Evolutionary conservation across 176 grass and related monocot species (phyloP).

Genomic region (Microstegium vimineum): DNA sequence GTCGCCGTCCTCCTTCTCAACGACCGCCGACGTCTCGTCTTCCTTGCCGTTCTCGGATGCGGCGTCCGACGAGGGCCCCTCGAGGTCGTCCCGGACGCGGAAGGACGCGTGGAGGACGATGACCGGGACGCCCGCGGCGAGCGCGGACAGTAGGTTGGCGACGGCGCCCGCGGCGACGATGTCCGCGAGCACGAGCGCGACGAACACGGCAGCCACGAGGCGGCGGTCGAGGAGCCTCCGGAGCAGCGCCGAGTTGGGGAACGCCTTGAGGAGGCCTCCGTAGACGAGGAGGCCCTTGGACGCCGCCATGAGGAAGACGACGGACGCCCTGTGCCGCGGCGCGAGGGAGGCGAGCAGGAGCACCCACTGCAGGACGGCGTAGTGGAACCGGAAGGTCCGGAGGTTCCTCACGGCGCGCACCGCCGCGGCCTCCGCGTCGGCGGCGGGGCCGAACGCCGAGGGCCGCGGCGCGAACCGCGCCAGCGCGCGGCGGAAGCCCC

Average conservation of each 20-base stretch:
- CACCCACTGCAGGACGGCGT: constrained; percentile 61
- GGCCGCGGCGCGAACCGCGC: constrained; percentile 58
- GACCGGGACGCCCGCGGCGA: constrained; percentile 46
- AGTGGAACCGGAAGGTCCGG: constrained; percentile 69
- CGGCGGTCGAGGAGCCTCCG: constrained; percentile 65
- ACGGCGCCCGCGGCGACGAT: constrained; percentile 51
- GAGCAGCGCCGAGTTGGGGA: constrained; percentile 60
- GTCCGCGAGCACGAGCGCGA: constrained; percentile 60
- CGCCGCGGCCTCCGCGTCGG: constrained; percentile 68
- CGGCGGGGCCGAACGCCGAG: constrained; percentile 48
- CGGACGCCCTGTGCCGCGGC: constrained; percentile 52
- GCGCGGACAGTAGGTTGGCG: constrained; percentile 47
- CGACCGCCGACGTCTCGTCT: constrained; percentile 32
- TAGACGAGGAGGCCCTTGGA: constrained; percentile 77
- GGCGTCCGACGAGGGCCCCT: constrained; percentile 26
- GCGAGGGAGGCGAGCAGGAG: constrained; percentile 63
- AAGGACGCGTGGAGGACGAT: constrained; percentile 65
- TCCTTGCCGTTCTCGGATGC: constrained; percentile 19
- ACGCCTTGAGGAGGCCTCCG: constrained; percentile 54
- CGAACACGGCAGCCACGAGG: constrained; percentile 46
- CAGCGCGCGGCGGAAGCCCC: constrained; percentile 46
- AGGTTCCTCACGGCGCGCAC: constrained; percentile 76
- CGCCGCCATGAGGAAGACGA: constrained; percentile 84
- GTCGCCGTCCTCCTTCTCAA: constrained; percentile 76
- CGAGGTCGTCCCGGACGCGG: constrained; percentile 66